These are phyloP conservation scores for Hirsutella thompsonii DNA, from an alignment of 2,329 filamentous ascomycete species.

Conservation along the genomic window DNA sequence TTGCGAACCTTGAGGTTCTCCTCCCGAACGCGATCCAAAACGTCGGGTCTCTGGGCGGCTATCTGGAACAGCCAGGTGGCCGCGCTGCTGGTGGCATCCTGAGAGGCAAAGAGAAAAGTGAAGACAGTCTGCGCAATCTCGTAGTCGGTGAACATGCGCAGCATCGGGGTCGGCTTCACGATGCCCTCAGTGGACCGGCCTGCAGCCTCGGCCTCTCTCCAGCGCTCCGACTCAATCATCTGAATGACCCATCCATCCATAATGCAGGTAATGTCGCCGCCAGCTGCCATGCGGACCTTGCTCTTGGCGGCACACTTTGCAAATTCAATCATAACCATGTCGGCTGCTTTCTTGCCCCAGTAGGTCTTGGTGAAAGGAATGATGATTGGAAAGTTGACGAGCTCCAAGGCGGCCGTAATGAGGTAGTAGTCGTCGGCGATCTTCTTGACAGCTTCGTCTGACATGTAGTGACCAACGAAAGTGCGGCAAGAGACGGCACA, in stretches of 20 bases:
- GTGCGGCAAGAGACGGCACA: constrained; percentile 89
- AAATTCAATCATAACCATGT: constrained; percentile 85
- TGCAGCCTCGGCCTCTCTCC: constrained; percentile 64
- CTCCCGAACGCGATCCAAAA: constrained; percentile 79
- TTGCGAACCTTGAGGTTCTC: constrained; percentile 72
- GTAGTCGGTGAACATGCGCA: constrained; percentile 79
- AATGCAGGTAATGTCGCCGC: constrained; percentile 79
- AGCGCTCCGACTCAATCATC: constrained; percentile 75
- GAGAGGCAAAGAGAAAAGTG: constrained; percentile 93
- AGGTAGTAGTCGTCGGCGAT: constrained; percentile 95
- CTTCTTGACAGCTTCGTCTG: constrained; percentile 79
- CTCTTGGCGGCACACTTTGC: constrained; percentile 84
- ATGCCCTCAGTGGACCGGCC: constrained; percentile 54
- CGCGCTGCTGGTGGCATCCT: constrained; percentile 91
- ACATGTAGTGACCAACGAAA: constrained; percentile 95
- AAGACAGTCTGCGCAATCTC: constrained; percentile 91
- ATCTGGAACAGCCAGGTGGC: constrained; percentile 93
- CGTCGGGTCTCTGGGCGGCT: constrained; percentile 84
- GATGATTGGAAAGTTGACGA: constrained; percentile 98
- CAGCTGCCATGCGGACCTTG: constrained; percentile 82
- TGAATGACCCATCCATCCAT: constrained; percentile 89
- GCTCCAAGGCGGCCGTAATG: constrained; percentile 87
- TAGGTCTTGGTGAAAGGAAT: constrained; percentile 89
- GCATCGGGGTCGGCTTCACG: constrained; percentile 69
- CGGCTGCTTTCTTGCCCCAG: constrained; percentile 92